These are phyloP conservation scores for Aspergillus sp. DNA, from an alignment of 2,329 filamentous ascomycete species.

Conservation along the genomic window DNA sequence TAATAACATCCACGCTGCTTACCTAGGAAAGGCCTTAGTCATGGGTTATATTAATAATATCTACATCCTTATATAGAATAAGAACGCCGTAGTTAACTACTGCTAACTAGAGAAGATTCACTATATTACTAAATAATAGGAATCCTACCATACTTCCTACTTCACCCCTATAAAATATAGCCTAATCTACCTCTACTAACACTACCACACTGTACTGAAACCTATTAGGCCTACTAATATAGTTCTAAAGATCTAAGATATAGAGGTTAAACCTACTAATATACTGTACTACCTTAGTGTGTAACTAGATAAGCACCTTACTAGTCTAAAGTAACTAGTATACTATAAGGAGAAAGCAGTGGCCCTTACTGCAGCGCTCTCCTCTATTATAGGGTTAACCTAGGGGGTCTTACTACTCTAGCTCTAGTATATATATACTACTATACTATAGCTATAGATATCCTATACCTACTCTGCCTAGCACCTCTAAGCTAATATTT, in stretches of 20 bases:
- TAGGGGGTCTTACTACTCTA: background rate
- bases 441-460: conserved; percentile 20
- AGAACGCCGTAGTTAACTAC: background rate
- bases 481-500: conserved; percentile 9
- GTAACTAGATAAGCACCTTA: background rate
- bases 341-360: background rate
- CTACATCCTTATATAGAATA: background rate
- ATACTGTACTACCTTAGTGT: background rate
- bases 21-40: background rate
- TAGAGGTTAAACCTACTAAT: background rate
- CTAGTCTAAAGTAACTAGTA: background rate
- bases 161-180: background rate
- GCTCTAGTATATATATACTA: conserved; percentile 16
- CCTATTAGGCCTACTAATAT: background rate
- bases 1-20: background rate
- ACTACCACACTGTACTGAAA: background rate
- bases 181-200: background rate
- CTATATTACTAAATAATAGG: background rate
- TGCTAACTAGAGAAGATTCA: background rate
- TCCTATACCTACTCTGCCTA: conserved; percentile 23
- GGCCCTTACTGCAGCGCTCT: background rate
- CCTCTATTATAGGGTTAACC: background rate
- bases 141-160: background rate
- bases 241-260: background rate
- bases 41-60: background rate